These are phyloP conservation scores for Adenanthera pavonina DNA, from an alignment of 306 rosid species.

Conservation along the genomic window DNA sequence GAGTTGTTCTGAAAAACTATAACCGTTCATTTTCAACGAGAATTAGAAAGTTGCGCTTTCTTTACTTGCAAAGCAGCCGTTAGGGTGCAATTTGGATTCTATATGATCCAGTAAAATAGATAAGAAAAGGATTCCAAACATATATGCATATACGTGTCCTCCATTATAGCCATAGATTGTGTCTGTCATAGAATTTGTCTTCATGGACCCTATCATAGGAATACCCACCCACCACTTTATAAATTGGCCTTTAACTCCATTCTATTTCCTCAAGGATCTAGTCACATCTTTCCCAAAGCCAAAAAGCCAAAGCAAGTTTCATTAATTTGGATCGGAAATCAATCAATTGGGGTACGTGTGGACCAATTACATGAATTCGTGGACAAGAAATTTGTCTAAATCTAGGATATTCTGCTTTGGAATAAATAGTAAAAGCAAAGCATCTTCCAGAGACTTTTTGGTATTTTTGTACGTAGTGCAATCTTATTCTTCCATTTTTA, in stretches of 20 bases:
- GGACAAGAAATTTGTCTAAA: slow-evolving; percentile 37
- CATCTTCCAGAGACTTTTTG: slow-evolving; percentile 15
- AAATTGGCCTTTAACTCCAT: background rate
- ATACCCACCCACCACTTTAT: slow-evolving; percentile 19
- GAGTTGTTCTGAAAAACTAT: background rate
- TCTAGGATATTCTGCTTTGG: slow-evolving; percentile 27
- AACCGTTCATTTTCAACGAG: background rate
- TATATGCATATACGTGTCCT: background rate
- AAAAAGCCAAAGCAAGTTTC: slow-evolving; percentile 8
- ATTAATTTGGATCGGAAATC: background rate
- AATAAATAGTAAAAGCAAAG: slow-evolving; percentile 21
- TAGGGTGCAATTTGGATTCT: background rate
- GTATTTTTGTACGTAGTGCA: background rate
- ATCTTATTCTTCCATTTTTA: background rate
- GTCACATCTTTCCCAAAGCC: slow-evolving; percentile 21
- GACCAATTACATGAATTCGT: background rate
- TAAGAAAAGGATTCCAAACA: background rate
- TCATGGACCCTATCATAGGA: slow-evolving; percentile 28
- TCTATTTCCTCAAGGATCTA: slow-evolving; percentile 5
- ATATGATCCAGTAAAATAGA: background rate
- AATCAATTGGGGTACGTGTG: background rate
- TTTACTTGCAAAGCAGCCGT: background rate
- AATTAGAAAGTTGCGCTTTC: background rate
- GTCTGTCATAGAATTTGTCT: slow-evolving; percentile 29
- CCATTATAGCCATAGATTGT: slow-evolving; percentile 38